Percentiles rank a stretch among this genome's conserved stretches.
Evolutionary conservation across 768 basidiomycete genomes (phyloP).

Genomic region (Cantharellus cinnabarinus): DNA sequence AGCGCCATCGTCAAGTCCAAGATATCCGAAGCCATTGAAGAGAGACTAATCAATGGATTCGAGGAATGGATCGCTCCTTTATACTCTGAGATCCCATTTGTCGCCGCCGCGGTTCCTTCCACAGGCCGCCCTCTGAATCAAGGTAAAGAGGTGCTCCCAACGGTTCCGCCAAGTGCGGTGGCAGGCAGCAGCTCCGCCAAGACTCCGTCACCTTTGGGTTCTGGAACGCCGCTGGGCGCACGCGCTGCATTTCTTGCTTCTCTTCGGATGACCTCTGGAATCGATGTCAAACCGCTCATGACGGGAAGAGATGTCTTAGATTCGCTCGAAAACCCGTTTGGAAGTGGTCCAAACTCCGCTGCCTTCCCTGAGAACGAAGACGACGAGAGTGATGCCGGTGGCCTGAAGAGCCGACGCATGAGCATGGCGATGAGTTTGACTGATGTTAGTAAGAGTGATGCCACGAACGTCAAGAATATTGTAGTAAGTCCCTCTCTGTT

Average conservation of each 20-base stretch:
- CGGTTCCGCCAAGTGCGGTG: not conserved
- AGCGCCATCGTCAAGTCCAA: not conserved
- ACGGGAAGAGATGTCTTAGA: not conserved
- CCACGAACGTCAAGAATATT: not conserved
- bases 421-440: conserved; percentile 2
- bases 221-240: not conserved
- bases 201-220: not conserved
- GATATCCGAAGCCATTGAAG: not conserved
- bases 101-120: not conserved
- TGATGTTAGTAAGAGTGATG: not conserved
- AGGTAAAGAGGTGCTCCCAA: not conserved
- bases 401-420: not conserved
- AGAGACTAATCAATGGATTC: not conserved
- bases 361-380: not conserved
- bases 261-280: not conserved
- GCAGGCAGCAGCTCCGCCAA: not conserved
- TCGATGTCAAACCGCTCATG: not conserved
- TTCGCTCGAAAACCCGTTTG: conserved; percentile 1
- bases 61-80: not conserved
- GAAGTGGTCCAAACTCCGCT: not conserved
- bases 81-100: not conserved
- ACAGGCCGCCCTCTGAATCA: not conserved
- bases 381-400: not conserved
- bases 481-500: not conserved
- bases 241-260: conserved; percentile 2